Conservation (phyloP, 805 yeast species). For the Hanseniaspora pseudoguilliermondii region DNA sequence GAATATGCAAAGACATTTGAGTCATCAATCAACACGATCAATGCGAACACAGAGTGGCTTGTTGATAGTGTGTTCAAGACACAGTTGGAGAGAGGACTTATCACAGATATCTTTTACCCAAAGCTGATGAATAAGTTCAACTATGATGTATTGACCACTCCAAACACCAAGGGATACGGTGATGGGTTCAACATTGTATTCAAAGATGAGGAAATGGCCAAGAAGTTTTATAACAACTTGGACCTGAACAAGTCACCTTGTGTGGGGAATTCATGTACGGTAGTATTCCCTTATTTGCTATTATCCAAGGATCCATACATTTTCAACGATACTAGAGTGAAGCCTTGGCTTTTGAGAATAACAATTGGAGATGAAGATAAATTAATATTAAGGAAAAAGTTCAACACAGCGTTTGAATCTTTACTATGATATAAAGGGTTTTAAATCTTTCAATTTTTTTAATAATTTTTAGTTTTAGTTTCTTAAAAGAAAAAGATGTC, state of each 20-base stretch:
- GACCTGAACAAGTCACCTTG: conserved; percentile 62
- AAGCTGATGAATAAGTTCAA: conserved; percentile 39
- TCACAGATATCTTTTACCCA: conserved; percentile 55
- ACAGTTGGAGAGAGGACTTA: conserved; percentile 26
- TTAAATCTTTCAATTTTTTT: not conserved
- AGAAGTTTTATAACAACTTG: conserved; percentile 53
- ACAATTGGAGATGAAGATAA: conserved; percentile 77
- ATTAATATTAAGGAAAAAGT: conserved; percentile 38
- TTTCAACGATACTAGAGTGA: conserved; percentile 72
- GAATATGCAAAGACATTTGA: conserved; percentile 85
- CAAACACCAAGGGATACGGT: conserved; percentile 67
- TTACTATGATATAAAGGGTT: not conserved
- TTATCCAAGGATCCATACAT: conserved; percentile 72
- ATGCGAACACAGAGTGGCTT: conserved; percentile 42
- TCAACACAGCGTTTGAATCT: conserved; percentile 40
- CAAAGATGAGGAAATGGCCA: conserved; percentile 49
- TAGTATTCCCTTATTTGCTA: conserved; percentile 81
- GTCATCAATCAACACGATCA: conserved; percentile 41
- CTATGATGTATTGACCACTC: conserved; percentile 60
- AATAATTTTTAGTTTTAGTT: too few relatives aligned
- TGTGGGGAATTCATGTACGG: conserved; percentile 75
- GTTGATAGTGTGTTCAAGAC: conserved; percentile 38
- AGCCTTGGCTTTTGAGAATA: conserved; percentile 59
- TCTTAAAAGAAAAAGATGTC: not conserved
- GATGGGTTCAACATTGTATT: conserved; percentile 70